phyloP scores from a whole-genome alignment of 2,329 filamentous ascomycete genomes.

The Dactylella cylindrospora region DNA sequence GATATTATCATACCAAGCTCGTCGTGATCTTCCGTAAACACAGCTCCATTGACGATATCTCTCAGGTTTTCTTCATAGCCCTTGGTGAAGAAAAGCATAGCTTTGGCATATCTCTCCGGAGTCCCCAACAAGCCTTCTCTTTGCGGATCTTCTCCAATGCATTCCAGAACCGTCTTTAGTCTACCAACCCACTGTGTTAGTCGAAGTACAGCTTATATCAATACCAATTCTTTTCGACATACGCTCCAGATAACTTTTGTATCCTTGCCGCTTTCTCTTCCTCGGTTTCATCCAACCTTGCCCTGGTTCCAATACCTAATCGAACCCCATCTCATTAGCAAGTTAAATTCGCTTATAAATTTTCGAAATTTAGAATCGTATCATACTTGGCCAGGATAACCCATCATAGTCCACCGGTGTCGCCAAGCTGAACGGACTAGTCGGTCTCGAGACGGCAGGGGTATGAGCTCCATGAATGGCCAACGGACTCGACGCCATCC shows the following conservation, averaged over 20 bases:
- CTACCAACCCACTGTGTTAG: background rate
- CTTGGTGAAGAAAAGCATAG: constrained; percentile 92
- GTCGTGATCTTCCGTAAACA: constrained; percentile 95
- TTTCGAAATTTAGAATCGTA: constrained; percentile 1
- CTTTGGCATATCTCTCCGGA: constrained; percentile 88
- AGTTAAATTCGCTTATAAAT: constrained; percentile 17
- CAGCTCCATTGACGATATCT: constrained; percentile 87
- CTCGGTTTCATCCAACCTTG: constrained; percentile 61
- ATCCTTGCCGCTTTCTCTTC: constrained; percentile 59
- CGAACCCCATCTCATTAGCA: constrained; percentile 4
- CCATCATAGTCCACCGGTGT: constrained; percentile 60
- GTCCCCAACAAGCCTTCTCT: constrained; percentile 67
- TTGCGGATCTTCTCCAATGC: constrained; percentile 68
- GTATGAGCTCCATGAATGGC: constrained; percentile 35
- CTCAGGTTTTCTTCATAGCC: constrained; percentile 93
- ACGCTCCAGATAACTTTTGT: constrained; percentile 62
- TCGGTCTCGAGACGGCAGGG: constrained; percentile 50
- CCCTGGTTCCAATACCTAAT: constrained; percentile 65
- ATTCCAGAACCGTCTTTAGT: constrained; percentile 63
- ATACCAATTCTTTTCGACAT: constrained; percentile 16
- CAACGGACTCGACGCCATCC: constrained; percentile 12
- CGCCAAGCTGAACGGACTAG: constrained; percentile 57
- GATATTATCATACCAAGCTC: constrained; percentile 61
- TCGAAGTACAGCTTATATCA: background rate
- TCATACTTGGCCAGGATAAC: constrained; percentile 60